Evolutionary conservation across 306 rosid genomes (phyloP).

Genomic region (Calophaca sinica): DNA sequence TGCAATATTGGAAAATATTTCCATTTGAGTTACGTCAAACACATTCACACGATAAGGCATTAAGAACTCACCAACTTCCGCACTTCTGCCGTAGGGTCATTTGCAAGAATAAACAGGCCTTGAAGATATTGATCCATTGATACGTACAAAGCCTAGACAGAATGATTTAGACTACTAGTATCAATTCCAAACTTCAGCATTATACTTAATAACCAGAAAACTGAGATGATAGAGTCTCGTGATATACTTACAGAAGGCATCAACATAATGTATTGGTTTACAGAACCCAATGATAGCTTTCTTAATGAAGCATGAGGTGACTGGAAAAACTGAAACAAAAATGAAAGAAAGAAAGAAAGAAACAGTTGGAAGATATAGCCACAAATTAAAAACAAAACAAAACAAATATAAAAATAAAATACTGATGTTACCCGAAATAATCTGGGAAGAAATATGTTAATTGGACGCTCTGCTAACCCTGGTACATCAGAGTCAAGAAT

Average conservation of each 20-base stretch:
- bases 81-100: slow-evolving; percentile 83
- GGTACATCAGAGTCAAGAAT: slow-evolving; percentile 90
- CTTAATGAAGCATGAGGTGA: slow-evolving; percentile 87
- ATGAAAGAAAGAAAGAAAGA: not conserved
- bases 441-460: slow-evolving; percentile 86
- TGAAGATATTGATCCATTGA: slow-evolving; percentile 97
- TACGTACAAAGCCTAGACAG: slow-evolving; percentile 68
- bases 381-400: slow-evolving; percentile 3
- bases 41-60: slow-evolving; percentile 27
- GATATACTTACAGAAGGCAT: slow-evolving; percentile 89
- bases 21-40: slow-evolving; percentile 29
- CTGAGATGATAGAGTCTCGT: slow-evolving; percentile 30
- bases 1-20: slow-evolving; percentile 15
- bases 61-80: slow-evolving; percentile 79
- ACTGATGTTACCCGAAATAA: slow-evolving; percentile 69
- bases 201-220: slow-evolving; percentile 41
- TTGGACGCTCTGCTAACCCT: slow-evolving; percentile 96
- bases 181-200: slow-evolving; percentile 36
- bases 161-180: slow-evolving; percentile 33
- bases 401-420: slow-evolving; percentile 22
- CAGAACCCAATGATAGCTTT: slow-evolving; percentile 93
- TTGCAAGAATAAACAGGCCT: slow-evolving; percentile 89
- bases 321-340: slow-evolving; percentile 78
- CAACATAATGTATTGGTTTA: slow-evolving; percentile 92
- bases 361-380: slow-evolving; percentile 28